phyloP scores from a whole-genome alignment of 805 yeast genomes.

The Kuraishia ogatae region DNA sequence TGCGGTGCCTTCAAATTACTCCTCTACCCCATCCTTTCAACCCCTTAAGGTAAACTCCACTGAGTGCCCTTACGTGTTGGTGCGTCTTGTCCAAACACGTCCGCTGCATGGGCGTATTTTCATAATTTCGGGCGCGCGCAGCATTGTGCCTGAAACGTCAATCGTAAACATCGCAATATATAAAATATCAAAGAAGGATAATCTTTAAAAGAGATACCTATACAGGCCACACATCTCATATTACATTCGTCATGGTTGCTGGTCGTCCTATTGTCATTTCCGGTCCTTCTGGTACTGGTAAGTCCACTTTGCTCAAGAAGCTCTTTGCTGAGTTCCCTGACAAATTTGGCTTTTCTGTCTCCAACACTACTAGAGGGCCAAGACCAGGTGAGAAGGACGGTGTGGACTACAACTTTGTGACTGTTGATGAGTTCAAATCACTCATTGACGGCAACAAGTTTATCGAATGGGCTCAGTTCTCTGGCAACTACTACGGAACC shows the following conservation, averaged over 20 bases:
- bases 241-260: conserved; percentile 1
- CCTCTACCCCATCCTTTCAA: neutral
- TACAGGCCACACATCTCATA: neutral
- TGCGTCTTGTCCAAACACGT: neutral
- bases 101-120: neutral
- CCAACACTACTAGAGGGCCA: conserved; percentile 88
- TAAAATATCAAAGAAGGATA: too few species aligned
- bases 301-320: conserved; percentile 85
- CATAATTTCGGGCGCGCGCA: neutral
- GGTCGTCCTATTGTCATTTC: conserved; percentile 88
- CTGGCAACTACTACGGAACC: conserved; percentile 97
- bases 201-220: neutral
- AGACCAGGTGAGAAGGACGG: conserved; percentile 89
- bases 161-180: neutral
- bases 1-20: neutral
- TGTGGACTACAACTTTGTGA: conserved; percentile 78
- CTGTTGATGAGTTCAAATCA: conserved; percentile 70
- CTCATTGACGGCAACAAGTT: conserved; percentile 70
- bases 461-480: conserved; percentile 96
- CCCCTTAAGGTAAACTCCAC: neutral
- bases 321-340: conserved; percentile 86
- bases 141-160: neutral
- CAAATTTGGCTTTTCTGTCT: conserved; percentile 87
- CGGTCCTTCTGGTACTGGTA: conserved; percentile 97
- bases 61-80: neutral